Evolutionary conservation across 306 rosid species (phyloP), one percentile per base, ranked within the genome.

Genomic region (Cucumis melo): DNA sequence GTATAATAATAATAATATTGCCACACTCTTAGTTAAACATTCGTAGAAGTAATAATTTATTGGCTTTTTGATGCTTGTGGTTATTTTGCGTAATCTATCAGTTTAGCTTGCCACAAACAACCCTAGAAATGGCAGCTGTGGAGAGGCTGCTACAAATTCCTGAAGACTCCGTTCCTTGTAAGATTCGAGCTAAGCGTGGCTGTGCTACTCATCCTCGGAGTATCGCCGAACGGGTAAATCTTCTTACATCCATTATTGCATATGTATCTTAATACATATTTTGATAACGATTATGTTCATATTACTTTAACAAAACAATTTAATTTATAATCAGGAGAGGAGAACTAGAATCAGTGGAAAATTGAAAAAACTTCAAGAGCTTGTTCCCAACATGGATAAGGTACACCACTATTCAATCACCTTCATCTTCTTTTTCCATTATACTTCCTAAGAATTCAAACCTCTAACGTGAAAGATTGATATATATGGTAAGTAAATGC

Each of bases 151-250:
- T 94, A 59, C 91, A 90, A 21, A 92, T 94, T 72, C 99, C 99
- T 8, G 88, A 92, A 82, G 96, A 94, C 71, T 92, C 97, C 17
- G 96, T 92, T 55, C 96, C 99, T 20, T 92, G 98, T 78, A 94
- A 94, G 86, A 94, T 94, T 51, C 97, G 99, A 51, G 99, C 99
- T 4, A 94, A 94, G 85, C 96, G 99, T 81, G 99, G 99, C 46
- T 92, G 95, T 78, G 99, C 99, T 14, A 94, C 99, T 77, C 99
- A 94, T 81, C 98, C 99, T 20, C 91, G 99, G 55, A 94, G 99
- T 83, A 94, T 94, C 73, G 99, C 99, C 1, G 99, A 94, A 81
- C 82, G 98, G 91, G 98, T 92, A 21, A 39, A 5, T 59, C 4
- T 42, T 59, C 4, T 42, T 27, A 32, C 15, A 12, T 34, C 9